phyloP scores from a whole-genome alignment of 2,329 filamentous ascomycete genomes.

The Colletotrichum sp. region DNA sequence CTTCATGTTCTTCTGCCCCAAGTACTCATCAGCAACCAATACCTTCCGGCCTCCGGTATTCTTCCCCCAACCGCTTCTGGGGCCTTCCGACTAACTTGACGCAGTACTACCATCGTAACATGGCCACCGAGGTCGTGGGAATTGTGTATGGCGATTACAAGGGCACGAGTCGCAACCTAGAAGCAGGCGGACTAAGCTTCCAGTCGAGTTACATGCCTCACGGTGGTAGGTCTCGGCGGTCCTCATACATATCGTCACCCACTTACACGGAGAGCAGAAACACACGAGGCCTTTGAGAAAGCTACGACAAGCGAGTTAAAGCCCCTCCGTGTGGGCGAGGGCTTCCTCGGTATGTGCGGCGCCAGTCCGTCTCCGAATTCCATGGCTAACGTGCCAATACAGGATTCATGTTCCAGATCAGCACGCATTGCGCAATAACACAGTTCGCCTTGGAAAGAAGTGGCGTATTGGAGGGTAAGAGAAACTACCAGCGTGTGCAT shows the following conservation, averaged over 20 bases:
- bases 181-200: slow-evolving; percentile 32
- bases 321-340: slow-evolving; percentile 25
- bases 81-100: neutral
- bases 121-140: slow-evolving; percentile 56
- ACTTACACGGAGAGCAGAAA: neutral
- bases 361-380: slow-evolving; percentile 17
- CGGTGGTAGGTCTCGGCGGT: slow-evolving; percentile 16
- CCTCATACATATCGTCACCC: neutral
- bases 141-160: slow-evolving; percentile 38
- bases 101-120: slow-evolving; percentile 62
- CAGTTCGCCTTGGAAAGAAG: slow-evolving; percentile 22
- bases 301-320: slow-evolving; percentile 24
- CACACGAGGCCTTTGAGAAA: slow-evolving; percentile 27
- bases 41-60: slow-evolving; percentile 58
- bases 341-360: slow-evolving; percentile 22
- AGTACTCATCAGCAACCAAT: slow-evolving; percentile 63
- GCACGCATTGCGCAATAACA: slow-evolving; percentile 28
- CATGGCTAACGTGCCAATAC: slow-evolving; percentile 34
- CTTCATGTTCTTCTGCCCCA: slow-evolving; percentile 68
- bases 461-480: slow-evolving; percentile 22
- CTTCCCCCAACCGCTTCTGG: neutral
- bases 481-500: neutral
- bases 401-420: slow-evolving; percentile 32
- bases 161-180: slow-evolving; percentile 30
- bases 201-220: slow-evolving; percentile 34